Evolutionary conservation across 805 yeast species (phyloP).

Genomic region (Ogataea neopini): DNA sequence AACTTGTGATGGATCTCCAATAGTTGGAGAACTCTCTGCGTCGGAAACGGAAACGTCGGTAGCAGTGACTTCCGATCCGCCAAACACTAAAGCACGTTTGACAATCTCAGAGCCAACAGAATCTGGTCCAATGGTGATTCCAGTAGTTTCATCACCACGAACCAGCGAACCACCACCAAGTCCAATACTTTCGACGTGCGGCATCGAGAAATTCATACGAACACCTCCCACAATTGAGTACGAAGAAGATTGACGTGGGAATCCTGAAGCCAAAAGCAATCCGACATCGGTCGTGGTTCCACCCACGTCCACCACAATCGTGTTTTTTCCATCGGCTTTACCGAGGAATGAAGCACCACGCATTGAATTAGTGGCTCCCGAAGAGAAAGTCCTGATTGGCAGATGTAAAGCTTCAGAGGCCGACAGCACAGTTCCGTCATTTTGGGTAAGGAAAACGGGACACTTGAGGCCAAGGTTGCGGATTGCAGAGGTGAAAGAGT

Average conservation of each 20-base stretch:
- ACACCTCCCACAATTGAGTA: conserved; percentile 48
- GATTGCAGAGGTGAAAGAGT: conserved; percentile 42
- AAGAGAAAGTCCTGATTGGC: conserved; percentile 50
- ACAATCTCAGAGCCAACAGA: conserved; percentile 46
- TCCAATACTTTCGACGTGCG: conserved; percentile 50
- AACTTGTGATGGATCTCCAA: conserved; percentile 31
- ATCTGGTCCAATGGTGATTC: conserved; percentile 46
- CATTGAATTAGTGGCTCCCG: conserved; percentile 52
- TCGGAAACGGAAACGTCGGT: conserved; percentile 43
- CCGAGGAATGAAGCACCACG: conserved; percentile 48
- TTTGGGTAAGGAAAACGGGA: conserved; percentile 45
- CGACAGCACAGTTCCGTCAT: conserved; percentile 49
- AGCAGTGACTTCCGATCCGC: conserved; percentile 43
- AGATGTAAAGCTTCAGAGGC: conserved; percentile 39
- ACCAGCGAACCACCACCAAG: conserved; percentile 53
- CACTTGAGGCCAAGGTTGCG: conserved; percentile 37
- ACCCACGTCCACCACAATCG: conserved; percentile 49
- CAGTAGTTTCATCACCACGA: conserved; percentile 21
- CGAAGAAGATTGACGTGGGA: conserved; percentile 48
- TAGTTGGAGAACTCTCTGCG: conserved; percentile 26
- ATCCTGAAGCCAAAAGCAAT: conserved; percentile 44
- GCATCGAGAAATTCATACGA: conserved; percentile 51
- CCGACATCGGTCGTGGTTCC: conserved; percentile 57
- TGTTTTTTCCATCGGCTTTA: conserved; percentile 34
- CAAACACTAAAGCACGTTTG: conserved; percentile 40